A percentile compares a stretch with the other conserved stretches of the same genome.
These are phyloP conservation scores for Colletotrichum sp. DNA, from an alignment of 2,329 filamentous ascomycete genomes.

Conservation along the genomic window DNA sequence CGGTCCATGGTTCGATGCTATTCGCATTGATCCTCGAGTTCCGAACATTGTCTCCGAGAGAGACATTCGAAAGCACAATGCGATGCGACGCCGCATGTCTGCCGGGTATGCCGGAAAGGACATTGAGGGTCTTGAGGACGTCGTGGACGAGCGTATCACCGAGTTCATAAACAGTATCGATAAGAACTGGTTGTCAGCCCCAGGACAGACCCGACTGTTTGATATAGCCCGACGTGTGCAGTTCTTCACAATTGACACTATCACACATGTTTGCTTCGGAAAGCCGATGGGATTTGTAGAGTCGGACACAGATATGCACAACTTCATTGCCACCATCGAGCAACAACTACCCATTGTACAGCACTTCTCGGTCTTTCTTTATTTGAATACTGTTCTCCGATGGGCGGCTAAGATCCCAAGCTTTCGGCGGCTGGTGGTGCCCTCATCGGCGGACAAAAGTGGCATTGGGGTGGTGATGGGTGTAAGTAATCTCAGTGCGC, in stretches of 20 bases:
- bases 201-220: slow-evolving; percentile 41
- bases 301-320: slow-evolving; percentile 49
- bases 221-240: slow-evolving; percentile 54
- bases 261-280: slow-evolving; percentile 56
- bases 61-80: slow-evolving; percentile 48
- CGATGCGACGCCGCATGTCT: slow-evolving; percentile 52
- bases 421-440: background rate
- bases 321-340: slow-evolving; percentile 49
- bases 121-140: slow-evolving; percentile 51
- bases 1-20: slow-evolving; percentile 49
- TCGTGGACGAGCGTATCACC: slow-evolving; percentile 51
- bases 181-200: slow-evolving; percentile 33
- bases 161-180: slow-evolving; percentile 49
- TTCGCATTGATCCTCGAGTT: slow-evolving; percentile 55
- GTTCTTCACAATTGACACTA: slow-evolving; percentile 59
- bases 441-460: background rate
- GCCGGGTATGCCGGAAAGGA: slow-evolving; percentile 59
- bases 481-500: background rate
- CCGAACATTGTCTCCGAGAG: slow-evolving; percentile 58
- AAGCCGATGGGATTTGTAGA: slow-evolving; percentile 50
- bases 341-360: slow-evolving; percentile 43
- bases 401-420: slow-evolving; percentile 28
- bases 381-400: slow-evolving; percentile 46
- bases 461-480: background rate
- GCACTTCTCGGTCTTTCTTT: slow-evolving; percentile 45